Conservation (phyloP, 495 filamentous ascomycete genomes). For the Talaromyces borbonicus region DNA sequence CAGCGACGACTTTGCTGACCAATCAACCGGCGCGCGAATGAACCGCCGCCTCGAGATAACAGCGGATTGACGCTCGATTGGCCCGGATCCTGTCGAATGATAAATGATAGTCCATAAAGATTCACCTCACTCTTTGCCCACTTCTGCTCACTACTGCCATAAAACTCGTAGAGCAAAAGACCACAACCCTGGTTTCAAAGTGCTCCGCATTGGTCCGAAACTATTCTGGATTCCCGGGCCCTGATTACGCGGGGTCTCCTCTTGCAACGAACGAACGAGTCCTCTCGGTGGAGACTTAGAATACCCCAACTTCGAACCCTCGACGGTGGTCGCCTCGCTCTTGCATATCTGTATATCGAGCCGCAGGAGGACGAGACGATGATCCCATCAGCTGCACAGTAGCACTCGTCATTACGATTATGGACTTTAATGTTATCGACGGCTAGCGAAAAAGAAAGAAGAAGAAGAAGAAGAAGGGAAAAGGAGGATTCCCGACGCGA, state of each 20-base stretch:
- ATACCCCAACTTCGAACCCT: background rate
- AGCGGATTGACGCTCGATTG: no score
- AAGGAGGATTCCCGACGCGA: no score
- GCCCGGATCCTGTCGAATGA: no score
- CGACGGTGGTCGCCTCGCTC: background rate
- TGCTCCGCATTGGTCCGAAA: no score
- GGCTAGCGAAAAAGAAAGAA: background rate
- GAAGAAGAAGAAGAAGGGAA: no score
- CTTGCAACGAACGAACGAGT: background rate
- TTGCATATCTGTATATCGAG: background rate
- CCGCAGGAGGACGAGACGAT: background rate
- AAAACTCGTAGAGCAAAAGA: no score
- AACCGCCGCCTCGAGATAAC: background rate
- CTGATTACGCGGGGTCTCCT: background rate
- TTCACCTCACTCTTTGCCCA: no score
- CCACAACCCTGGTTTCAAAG: no score
- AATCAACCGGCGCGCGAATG: background rate
- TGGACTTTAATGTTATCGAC: background rate
- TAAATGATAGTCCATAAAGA: no score
- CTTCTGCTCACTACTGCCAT: no score
- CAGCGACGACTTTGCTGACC: background rate
- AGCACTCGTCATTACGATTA: background rate
- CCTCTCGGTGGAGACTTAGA: background rate
- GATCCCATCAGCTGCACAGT: background rate
- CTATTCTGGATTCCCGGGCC: no score